These are phyloP conservation scores for California macrophylla DNA, from an alignment of 441 rosid species.

Conservation along the genomic window DNA sequence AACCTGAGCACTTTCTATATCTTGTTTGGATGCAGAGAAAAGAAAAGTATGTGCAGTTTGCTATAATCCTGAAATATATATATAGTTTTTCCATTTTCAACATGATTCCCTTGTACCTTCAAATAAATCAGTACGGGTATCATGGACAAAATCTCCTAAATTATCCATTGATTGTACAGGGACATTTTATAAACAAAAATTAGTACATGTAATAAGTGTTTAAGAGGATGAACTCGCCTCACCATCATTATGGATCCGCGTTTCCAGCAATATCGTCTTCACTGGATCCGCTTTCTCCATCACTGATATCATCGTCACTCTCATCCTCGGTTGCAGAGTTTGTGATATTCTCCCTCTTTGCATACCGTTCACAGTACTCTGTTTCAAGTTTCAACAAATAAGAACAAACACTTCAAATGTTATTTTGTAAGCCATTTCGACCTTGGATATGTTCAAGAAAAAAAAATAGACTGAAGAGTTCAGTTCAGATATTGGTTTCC, in stretches of 20 bases:
- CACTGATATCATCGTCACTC: slow-evolving; percentile 39
- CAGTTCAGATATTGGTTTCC: too few species aligned
- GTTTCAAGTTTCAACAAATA: slow-evolving; percentile 19
- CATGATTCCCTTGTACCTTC: not conserved
- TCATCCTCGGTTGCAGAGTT: slow-evolving; percentile 29
- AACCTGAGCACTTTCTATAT: not conserved
- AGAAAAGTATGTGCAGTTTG: too few species aligned
- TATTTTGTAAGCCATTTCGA: too few species aligned
- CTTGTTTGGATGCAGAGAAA: too few species aligned
- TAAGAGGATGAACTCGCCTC: too few species aligned
- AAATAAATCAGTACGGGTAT: not conserved
- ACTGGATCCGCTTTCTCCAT: slow-evolving; percentile 34
- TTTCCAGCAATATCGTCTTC: slow-evolving; percentile 53
- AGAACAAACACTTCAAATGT: not conserved
- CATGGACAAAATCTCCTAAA: not conserved
- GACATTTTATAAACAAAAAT: not conserved
- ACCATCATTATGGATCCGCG: slow-evolving; percentile 32
- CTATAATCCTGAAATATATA: not conserved
- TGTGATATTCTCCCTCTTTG: slow-evolving; percentile 37
- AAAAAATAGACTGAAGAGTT: too few species aligned
- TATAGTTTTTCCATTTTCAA: not conserved
- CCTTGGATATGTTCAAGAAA: too few species aligned
- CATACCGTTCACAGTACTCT: slow-evolving; percentile 55
- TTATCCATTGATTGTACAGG: not conserved
- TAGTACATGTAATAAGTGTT: too few species aligned